phyloP scores from a whole-genome alignment of 2,329 filamentous ascomycete species.

The Colletotrichum graminicola region DNA sequence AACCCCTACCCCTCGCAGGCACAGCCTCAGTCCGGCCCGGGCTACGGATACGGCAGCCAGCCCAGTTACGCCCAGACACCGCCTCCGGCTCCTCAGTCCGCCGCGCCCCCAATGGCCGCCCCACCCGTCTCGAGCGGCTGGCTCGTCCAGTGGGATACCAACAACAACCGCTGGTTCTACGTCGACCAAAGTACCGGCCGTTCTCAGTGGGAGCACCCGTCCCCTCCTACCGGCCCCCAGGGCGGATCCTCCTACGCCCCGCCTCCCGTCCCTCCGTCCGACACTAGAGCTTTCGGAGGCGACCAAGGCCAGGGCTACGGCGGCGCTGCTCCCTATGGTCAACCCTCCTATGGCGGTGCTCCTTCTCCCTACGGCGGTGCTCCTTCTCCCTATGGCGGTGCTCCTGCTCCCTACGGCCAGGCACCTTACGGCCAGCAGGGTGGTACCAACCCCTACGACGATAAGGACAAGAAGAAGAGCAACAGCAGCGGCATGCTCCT shows the following conservation, averaged over 20 bases:
- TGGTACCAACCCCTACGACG: conserved; percentile 36
- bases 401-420: too few species aligned
- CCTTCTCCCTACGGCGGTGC: too few species aligned
- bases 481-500: conserved; percentile 67
- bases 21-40: conserved; percentile 38
- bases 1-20: conserved; percentile 41
- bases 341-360: conserved; percentile 28
- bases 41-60: conserved; percentile 38
- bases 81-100: conserved; percentile 48
- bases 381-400: too few species aligned
- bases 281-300: conserved; percentile 41
- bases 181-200: conserved; percentile 71
- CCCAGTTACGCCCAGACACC: conserved; percentile 38
- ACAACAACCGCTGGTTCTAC: conserved; percentile 73
- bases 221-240: conserved; percentile 34
- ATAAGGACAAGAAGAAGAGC: conserved; percentile 54
- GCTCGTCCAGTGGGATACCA: conserved; percentile 72
- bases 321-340: conserved; percentile 33
- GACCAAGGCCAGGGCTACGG: conserved; percentile 42
- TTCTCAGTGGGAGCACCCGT: conserved; percentile 74
- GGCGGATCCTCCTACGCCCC: conserved; percentile 32
- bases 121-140: conserved; percentile 67
- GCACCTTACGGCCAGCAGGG: conserved; percentile 38
- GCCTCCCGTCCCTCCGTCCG: conserved; percentile 27
- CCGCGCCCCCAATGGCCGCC: conserved; percentile 48